phyloP scores from a whole-genome alignment of 108 stramenopile genomes.

The Nitzschia inconspicua region DNA sequence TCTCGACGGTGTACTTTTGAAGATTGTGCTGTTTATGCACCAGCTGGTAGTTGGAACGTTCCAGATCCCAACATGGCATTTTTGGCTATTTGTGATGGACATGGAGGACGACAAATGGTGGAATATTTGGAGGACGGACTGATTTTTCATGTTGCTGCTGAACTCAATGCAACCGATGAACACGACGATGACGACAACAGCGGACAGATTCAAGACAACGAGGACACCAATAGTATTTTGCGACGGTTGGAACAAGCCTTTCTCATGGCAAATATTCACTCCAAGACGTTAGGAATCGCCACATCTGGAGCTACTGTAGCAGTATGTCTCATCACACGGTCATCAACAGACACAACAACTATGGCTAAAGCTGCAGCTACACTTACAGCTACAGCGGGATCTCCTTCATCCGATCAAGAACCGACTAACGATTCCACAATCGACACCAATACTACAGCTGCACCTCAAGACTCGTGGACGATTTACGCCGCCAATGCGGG shows the following conservation, averaged over 20 bases:
- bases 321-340: slow-evolving; percentile 65
- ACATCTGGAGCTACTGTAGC: slow-evolving; percentile 95
- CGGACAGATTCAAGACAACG: slow-evolving; percentile 10
- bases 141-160: slow-evolving; percentile 71
- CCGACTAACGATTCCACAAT: no score
- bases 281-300: slow-evolving; percentile 56
- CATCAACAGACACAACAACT: background rate
- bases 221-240: slow-evolving; percentile 28
- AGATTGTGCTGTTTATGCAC: slow-evolving; percentile 75
- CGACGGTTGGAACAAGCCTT: slow-evolving; percentile 83
- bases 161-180: slow-evolving; percentile 47
- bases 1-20: slow-evolving; percentile 91
- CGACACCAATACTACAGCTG: background rate
- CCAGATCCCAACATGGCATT: slow-evolving; percentile 64
- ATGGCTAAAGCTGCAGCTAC: background rate
- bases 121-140: slow-evolving; percentile 89
- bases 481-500: slow-evolving; percentile 94
- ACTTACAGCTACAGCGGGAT: background rate
- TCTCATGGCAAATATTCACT: slow-evolving; percentile 87
- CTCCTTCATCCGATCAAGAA: background rate
- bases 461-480: slow-evolving; percentile 18
- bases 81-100: slow-evolving; percentile 93
- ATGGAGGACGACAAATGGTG: slow-evolving; percentile 87
- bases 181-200: slow-evolving; percentile 1
- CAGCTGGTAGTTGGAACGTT: slow-evolving; percentile 48